phyloP scores from a whole-genome alignment of 441 rosid genomes.

The Rhodomyrtus psidioides region DNA sequence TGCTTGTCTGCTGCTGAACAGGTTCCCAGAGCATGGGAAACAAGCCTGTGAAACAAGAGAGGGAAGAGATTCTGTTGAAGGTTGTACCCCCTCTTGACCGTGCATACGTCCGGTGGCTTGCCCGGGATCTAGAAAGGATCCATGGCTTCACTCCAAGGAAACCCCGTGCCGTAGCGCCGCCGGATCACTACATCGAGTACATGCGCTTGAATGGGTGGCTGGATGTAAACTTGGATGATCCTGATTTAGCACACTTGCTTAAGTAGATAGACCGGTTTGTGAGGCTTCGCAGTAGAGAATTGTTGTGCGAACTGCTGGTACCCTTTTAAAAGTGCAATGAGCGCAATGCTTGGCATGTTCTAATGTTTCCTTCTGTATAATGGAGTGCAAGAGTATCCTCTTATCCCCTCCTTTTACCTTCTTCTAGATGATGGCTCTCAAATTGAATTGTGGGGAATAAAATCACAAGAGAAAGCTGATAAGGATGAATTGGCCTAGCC shows the following conservation, averaged over 20 bases:
- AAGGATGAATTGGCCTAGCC: neutral
- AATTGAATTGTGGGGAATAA: neutral
- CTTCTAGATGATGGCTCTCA: neutral
- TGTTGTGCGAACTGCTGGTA: neutral
- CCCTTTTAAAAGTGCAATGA: neutral
- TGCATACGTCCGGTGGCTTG: conserved; percentile 58
- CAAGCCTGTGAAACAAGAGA: conserved; percentile 50
- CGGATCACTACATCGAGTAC: conserved; percentile 54
- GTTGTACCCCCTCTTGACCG: conserved; percentile 60
- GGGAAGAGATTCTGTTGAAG: conserved; percentile 43
- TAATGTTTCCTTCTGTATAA: neutral
- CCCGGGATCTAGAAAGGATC: conserved; percentile 64
- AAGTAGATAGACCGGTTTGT: conserved; percentile 11
- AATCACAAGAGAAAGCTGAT: neutral
- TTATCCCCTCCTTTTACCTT: neutral
- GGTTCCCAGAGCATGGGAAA: conserved; percentile 49
- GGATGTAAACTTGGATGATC: conserved; percentile 72
- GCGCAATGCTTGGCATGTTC: neutral
- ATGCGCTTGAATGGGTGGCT: conserved; percentile 61
- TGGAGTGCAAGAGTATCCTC: neutral
- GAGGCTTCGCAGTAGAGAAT: neutral
- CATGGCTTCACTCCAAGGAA: conserved; percentile 46
- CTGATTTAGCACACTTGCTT: conserved; percentile 62
- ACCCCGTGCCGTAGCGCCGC: conserved; percentile 48
- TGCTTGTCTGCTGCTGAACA: neutral